Evolutionary conservation across 176 grass and related monocot genomes (phyloP).

Genomic region (Neostapfia colusana): DNA sequence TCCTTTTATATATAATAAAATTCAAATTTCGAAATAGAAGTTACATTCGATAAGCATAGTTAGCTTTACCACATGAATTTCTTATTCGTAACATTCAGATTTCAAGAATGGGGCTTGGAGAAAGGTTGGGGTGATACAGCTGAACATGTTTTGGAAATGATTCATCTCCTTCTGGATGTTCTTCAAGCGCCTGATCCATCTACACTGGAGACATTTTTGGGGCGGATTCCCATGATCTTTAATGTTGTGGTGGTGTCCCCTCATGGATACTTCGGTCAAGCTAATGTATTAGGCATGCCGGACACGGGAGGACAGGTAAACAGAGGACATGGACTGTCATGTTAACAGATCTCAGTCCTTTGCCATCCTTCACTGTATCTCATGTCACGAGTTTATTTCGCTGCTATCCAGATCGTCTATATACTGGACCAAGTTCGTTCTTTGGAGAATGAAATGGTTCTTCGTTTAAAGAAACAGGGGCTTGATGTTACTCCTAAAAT

Average conservation of each 20-base stretch:
- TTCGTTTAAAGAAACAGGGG: constrained; percentile 86
- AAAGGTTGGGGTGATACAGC: constrained; percentile 98
- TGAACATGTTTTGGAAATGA: constrained; percentile 82
- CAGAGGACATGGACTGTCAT: not conserved
- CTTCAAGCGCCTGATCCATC: constrained; percentile 94
- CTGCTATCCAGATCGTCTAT: constrained; percentile 70
- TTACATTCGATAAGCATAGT: not conserved
- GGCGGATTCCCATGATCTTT: constrained; percentile 97
- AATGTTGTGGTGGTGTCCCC: constrained; percentile 92
- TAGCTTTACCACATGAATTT: not conserved
- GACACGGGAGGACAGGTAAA: constrained; percentile 97
- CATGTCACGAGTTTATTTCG: constrained; percentile 12
- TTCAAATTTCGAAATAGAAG: not conserved
- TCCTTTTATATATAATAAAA: not conserved
- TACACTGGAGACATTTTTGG: constrained; percentile 85
- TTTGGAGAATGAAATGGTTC: constrained; percentile 88
- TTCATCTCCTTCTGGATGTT: constrained; percentile 89
- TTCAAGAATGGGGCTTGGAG: constrained; percentile 98
- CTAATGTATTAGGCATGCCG: constrained; percentile 95
- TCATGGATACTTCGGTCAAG: constrained; percentile 98
- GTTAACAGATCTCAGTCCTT: constrained; percentile 20
- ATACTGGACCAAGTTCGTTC: constrained; percentile 98
- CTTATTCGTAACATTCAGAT: constrained; percentile 53
- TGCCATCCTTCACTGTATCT: not conserved
- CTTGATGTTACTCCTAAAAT: constrained; percentile 81